phyloP scores from a whole-genome alignment of 2,329 filamentous ascomycete genomes.

The Botryotinia globosa region DNA sequence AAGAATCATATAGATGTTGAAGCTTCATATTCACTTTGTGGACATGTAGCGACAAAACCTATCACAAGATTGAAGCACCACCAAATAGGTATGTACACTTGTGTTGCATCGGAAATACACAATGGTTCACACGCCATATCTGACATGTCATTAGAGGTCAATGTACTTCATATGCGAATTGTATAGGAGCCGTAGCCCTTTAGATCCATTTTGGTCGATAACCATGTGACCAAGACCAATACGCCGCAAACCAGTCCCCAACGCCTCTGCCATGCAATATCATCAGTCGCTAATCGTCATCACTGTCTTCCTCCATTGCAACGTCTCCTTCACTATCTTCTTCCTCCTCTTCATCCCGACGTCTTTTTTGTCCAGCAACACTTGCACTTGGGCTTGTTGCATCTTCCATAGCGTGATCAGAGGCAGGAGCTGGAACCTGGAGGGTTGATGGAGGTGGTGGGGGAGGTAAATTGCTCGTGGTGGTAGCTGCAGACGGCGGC shows the following conservation, averaged over 20 bases:
- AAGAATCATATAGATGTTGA: not conserved
- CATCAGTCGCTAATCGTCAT: constrained; percentile 32
- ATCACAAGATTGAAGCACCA: not conserved
- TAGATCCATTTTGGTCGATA: constrained; percentile 2
- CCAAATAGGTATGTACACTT: not conserved
- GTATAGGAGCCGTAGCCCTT: constrained; percentile 10
- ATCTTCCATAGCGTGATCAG: constrained; percentile 51
- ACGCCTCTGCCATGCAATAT: constrained; percentile 29
- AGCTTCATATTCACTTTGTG: not conserved
- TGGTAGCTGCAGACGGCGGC: constrained; percentile 50
- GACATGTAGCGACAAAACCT: not conserved
- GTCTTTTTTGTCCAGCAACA: constrained; percentile 62
- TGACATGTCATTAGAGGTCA: constrained; percentile 13
- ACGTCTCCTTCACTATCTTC: constrained; percentile 70
- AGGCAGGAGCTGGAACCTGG: constrained; percentile 47
- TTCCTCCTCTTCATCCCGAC: constrained; percentile 62
- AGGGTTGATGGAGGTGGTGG: constrained; percentile 42
- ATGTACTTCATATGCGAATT: constrained; percentile 9
- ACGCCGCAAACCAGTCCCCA: constrained; percentile 26
- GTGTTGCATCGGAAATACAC: not conserved
- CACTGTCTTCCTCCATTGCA: constrained; percentile 53
- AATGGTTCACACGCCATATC: constrained; percentile 21
- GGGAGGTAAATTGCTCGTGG: constrained; percentile 41
- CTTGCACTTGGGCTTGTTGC: constrained; percentile 52
- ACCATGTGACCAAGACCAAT: constrained; percentile 11